Evolutionary conservation across 208 protist species (phyloP).

Genomic region (Hexamita inflata): DNA sequence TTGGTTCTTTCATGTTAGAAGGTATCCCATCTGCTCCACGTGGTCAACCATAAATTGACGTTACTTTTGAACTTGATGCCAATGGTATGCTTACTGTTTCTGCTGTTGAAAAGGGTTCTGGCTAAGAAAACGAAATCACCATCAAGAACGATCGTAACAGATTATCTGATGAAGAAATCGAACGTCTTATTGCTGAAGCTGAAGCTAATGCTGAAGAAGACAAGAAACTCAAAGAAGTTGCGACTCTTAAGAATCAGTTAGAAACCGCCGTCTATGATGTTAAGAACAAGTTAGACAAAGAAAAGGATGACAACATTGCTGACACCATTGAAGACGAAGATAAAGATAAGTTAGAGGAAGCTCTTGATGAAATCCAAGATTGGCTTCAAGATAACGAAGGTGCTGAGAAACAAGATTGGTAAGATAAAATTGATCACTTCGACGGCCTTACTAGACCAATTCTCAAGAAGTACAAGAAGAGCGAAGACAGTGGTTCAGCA

Average conservation of each 20-base stretch:
- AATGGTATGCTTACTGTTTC: constrained; percentile 87
- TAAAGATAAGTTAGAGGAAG: constrained; percentile 16
- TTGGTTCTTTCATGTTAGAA: constrained; percentile 87
- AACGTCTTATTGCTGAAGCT: constrained; percentile 36
- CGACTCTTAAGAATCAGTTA: constrained; percentile 36
- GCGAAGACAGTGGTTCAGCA: no score
- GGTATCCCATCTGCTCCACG: constrained; percentile 64
- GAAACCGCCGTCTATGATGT: constrained; percentile 27
- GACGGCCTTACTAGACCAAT: neutral
- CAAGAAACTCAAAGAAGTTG: neutral
- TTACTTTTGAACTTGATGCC: constrained; percentile 84
- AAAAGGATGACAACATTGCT: constrained; percentile 26
- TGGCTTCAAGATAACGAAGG: constrained; percentile 35
- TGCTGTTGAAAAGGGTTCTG: constrained; percentile 75
- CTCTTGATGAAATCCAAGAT: constrained; percentile 28
- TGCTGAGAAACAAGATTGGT: constrained; percentile 16
- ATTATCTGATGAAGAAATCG: constrained; percentile 38
- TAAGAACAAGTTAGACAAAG: neutral
- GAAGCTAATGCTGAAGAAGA: constrained; percentile 31
- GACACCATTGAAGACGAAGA: constrained; percentile 24
- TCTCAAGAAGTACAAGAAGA: neutral
- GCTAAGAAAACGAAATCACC: constrained; percentile 68
- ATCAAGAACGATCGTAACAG: constrained; percentile 59
- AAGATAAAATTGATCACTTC: neutral
- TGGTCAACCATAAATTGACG: constrained; percentile 65